These are phyloP conservation scores for Trypanosoma mega DNA, from an alignment of 208 protist species.

Conservation along the genomic window DNA sequence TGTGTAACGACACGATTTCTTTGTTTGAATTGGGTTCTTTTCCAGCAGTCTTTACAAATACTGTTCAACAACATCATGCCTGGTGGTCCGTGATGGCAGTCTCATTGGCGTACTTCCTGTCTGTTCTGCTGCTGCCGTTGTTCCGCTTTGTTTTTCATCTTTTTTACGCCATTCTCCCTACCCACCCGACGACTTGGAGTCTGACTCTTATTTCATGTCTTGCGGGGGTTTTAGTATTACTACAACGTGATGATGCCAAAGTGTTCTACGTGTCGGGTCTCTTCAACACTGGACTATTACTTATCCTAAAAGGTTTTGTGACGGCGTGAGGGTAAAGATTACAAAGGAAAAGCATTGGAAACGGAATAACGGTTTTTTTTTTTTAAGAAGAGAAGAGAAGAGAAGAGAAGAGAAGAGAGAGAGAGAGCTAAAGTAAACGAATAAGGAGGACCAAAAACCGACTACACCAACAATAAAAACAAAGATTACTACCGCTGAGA, in stretches of 20 bases:
- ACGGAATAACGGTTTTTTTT: too few relatives aligned
- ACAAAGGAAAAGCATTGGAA: too few relatives aligned
- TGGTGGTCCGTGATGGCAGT: constrained; percentile 31
- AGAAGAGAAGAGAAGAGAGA: too few relatives aligned
- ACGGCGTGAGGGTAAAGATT: constrained; percentile 23
- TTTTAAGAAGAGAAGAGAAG: too few relatives aligned
- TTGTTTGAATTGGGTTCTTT: not conserved
- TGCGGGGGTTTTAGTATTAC: constrained; percentile 25
- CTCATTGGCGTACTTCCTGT: constrained; percentile 43
- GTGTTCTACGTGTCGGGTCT: constrained; percentile 21
- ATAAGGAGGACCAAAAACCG: too few relatives aligned
- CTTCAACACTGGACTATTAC: constrained; percentile 24
- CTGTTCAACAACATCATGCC: constrained; percentile 16
- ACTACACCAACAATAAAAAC: too few relatives aligned
- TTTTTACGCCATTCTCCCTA: constrained; percentile 47
- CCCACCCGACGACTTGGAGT: constrained; percentile 71
- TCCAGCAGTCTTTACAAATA: constrained; percentile 8
- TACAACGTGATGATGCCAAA: constrained; percentile 25
- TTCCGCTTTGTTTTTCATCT: constrained; percentile 28
- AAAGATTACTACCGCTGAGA: constrained; percentile 1
- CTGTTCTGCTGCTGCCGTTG: constrained; percentile 38
- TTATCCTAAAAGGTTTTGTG: constrained; percentile 66
- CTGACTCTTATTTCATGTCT: constrained; percentile 36
- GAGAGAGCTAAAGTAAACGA: too few relatives aligned
- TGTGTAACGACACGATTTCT: not conserved